Evolutionary conservation across 179 eudicot species (phyloP).

Genomic region (Actinidia polygama): DNA sequence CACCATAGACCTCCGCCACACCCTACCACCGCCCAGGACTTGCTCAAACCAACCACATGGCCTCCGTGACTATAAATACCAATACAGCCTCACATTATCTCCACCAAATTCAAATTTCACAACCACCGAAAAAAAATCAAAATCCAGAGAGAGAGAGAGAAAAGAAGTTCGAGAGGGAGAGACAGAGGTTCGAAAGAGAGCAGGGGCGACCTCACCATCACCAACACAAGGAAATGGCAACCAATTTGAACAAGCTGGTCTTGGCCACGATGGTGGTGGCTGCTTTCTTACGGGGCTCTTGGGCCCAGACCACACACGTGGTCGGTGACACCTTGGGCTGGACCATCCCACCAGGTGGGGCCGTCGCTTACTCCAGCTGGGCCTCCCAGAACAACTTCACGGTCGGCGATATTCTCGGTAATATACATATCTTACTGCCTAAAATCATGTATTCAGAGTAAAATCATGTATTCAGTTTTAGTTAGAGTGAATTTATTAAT

Average conservation of each 20-base stretch:
- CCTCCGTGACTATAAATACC: background rate
- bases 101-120: background rate
- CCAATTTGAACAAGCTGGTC: slow-evolving; percentile 7
- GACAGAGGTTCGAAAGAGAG: background rate
- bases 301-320: slow-evolving; percentile 31
- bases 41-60: no score
- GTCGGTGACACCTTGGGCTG: slow-evolving; percentile 40
- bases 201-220: slow-evolving; percentile 7
- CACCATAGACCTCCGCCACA: no score
- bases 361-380: slow-evolving; percentile 33
- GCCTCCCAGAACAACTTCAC: slow-evolving; percentile 30
- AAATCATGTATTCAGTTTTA: no score
- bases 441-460: no score
- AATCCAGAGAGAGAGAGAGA: background rate
- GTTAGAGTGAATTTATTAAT: no score
- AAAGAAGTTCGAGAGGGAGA: background rate
- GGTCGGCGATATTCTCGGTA: slow-evolving; percentile 41
- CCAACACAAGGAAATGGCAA: slow-evolving; percentile 12
- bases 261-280: slow-evolving; percentile 13
- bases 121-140: background rate
- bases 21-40: no score
- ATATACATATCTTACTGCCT: background rate
- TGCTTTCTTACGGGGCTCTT: slow-evolving; percentile 24
- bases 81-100: background rate
- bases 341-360: slow-evolving; percentile 34